Conservation (phyloP, 2,329 filamentous ascomycete genomes). For the Aspergillus proliferans region DNA sequence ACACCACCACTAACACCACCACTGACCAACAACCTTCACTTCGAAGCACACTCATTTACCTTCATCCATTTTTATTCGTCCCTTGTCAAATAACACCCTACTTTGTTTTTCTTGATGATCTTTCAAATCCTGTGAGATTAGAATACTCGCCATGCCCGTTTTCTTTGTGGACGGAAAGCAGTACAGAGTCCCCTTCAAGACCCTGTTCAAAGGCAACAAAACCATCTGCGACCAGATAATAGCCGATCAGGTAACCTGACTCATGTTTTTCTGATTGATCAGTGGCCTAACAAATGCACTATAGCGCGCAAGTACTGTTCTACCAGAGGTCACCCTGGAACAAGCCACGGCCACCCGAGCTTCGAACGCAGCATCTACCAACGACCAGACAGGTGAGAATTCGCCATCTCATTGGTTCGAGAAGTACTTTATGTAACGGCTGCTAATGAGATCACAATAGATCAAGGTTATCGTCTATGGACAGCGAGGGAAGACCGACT, state of each 20-base stretch:
- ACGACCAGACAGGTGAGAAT: background rate
- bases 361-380: conserved; percentile 54
- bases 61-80: background rate
- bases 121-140: background rate
- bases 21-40: background rate
- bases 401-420: background rate
- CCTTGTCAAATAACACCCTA: background rate
- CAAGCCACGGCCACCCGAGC: conserved; percentile 40
- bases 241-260: background rate
- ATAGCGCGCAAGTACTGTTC: background rate
- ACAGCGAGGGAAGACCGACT: conserved; percentile 15
- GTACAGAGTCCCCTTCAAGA: conserved; percentile 7
- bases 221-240: conserved; percentile 1
- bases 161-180: conserved; percentile 8
- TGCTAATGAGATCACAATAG: background rate
- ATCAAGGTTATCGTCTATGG: conserved; percentile 7
- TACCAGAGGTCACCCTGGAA: background rate
- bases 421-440: conserved; percentile 36
- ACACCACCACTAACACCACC: background rate
- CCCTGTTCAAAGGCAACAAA: conserved; percentile 2
- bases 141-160: conserved; percentile 8
- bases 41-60: background rate
- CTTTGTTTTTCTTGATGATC: background rate
- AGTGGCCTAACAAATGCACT: background rate
- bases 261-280: background rate